A percentile compares a stretch with the other conserved stretches of the same genome.
Conservation (phyloP, 805 yeast genomes). For the Ogataea naganishii region DNA sequence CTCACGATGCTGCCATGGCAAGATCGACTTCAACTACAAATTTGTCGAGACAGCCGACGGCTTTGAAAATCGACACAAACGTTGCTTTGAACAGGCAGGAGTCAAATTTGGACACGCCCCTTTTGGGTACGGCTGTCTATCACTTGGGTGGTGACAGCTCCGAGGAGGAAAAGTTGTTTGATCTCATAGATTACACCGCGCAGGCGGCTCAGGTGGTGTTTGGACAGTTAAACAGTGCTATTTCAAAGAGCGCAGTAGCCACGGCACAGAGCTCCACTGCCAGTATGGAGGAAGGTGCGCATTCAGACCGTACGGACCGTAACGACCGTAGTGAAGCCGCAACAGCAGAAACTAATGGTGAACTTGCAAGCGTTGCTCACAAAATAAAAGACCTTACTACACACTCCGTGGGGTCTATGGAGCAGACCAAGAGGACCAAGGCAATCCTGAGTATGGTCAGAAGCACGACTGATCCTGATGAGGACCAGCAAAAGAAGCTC, state of each 20-base stretch:
- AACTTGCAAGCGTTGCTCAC: slow-evolving; percentile 32
- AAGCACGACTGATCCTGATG: slow-evolving; percentile 15
- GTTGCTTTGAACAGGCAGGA: slow-evolving; percentile 16
- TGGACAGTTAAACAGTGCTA: slow-evolving; percentile 61
- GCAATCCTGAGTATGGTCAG: slow-evolving; percentile 43
- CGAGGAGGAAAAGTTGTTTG: slow-evolving; percentile 22
- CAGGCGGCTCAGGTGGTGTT: slow-evolving; percentile 67
- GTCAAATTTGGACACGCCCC: slow-evolving; percentile 14
- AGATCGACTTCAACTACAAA: slow-evolving; percentile 5
- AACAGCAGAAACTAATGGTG: slow-evolving; percentile 1
- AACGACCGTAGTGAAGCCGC: neutral
- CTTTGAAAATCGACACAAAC: slow-evolving; percentile 17
- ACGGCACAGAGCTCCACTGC: slow-evolving; percentile 28
- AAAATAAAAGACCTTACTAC: slow-evolving; percentile 71
- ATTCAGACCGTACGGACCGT: slow-evolving; percentile 7
- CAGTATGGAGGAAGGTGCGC: slow-evolving; percentile 19
- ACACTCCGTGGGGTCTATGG: slow-evolving; percentile 74
- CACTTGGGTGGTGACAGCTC: slow-evolving; percentile 6
- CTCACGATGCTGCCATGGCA: slow-evolving; percentile 4
- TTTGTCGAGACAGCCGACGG: slow-evolving; percentile 9
- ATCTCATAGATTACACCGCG: slow-evolving; percentile 19
- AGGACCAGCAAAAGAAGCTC: slow-evolving; percentile 52
- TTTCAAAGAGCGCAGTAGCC: slow-evolving; percentile 54
- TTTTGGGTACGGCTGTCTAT: slow-evolving; percentile 5
- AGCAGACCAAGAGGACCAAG: slow-evolving; percentile 62